These are phyloP conservation scores for Plasmodium vivax DNA, from an alignment of 169 alveolate species.

Conservation along the genomic window DNA sequence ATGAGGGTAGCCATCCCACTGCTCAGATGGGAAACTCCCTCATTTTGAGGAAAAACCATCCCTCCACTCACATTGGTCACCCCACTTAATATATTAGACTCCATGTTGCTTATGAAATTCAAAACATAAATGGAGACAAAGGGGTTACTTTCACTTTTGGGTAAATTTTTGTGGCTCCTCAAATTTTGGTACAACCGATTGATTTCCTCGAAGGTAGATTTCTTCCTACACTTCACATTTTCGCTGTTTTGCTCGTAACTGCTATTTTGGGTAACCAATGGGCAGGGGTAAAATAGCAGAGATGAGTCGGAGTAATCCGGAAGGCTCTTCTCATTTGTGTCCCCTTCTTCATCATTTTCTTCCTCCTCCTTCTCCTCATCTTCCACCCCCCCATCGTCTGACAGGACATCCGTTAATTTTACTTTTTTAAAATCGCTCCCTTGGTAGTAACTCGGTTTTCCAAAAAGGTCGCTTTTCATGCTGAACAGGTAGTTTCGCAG, in stretches of 20 bases:
- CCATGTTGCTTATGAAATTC: slow-evolving; percentile 49
- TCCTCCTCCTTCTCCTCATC: background rate
- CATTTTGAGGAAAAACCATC: background rate
- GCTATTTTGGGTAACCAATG: background rate
- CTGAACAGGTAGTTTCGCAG: slow-evolving; percentile 7
- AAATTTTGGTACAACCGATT: slow-evolving; percentile 16
- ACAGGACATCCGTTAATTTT: background rate
- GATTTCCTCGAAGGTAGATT: slow-evolving; percentile 48
- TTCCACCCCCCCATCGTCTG: background rate
- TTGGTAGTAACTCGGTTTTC: slow-evolving; percentile 16
- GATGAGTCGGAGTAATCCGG: slow-evolving; percentile 19
- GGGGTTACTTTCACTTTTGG: slow-evolving; percentile 20
- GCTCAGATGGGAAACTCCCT: background rate
- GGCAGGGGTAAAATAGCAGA: background rate
- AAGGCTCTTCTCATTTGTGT: background rate
- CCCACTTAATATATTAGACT: slow-evolving; percentile 21
- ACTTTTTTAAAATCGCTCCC: background rate
- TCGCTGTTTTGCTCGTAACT: background rate
- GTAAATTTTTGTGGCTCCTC: slow-evolving; percentile 26
- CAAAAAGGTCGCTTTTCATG: slow-evolving; percentile 5
- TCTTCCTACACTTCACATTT: slow-evolving; percentile 12
- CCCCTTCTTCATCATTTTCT: background rate
- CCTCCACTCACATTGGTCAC: background rate
- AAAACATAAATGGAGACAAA: slow-evolving; percentile 30
- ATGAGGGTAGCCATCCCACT: background rate